phyloP scores from a whole-genome alignment of 805 yeast genomes.

The Barnettozyma salicaria region DNA sequence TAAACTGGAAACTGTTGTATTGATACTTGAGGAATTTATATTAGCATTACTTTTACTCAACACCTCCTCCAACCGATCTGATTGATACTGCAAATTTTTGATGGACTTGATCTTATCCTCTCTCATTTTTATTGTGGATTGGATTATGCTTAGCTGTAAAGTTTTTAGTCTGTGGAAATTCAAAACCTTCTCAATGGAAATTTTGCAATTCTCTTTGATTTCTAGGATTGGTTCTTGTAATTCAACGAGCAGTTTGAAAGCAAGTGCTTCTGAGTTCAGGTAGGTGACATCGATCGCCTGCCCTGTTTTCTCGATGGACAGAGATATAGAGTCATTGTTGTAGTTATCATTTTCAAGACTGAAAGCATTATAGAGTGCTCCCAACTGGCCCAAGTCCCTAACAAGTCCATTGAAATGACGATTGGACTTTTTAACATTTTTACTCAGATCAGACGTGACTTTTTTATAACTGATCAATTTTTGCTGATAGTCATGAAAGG shows the following conservation, averaged over 20 bases:
- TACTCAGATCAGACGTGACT: conserved; percentile 20
- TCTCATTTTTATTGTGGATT: conserved; percentile 34
- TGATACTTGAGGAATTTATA: conserved; percentile 26
- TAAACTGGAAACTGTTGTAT: conserved; percentile 26
- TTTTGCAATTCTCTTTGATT: conserved; percentile 29
- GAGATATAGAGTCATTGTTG: conserved; percentile 32
- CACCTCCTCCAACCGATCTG: conserved; percentile 28
- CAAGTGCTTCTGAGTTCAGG: conserved; percentile 42
- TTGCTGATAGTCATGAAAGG: conserved; percentile 25
- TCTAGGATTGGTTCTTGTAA: conserved; percentile 36
- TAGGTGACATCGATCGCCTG: conserved; percentile 74
- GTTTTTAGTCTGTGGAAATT: conserved; percentile 56
- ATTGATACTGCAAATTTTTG: conserved; percentile 30
- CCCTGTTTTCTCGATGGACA: conserved; percentile 74
- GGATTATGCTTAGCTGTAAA: conserved; percentile 41
- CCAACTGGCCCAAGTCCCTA: conserved; percentile 67
- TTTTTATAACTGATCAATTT: conserved; percentile 21
- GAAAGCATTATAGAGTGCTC: conserved; percentile 60
- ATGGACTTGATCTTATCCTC: conserved; percentile 27
- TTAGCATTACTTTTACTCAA: conserved; percentile 28
- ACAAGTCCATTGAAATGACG: conserved; percentile 48
- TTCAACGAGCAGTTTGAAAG: conserved; percentile 29
- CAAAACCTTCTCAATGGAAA: conserved; percentile 36
- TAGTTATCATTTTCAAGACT: conserved; percentile 39
- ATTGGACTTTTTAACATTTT: conserved; percentile 24